Evolutionary conservation across 441 rosid species (phyloP).

Genomic region (Biscutella auriculata): DNA sequence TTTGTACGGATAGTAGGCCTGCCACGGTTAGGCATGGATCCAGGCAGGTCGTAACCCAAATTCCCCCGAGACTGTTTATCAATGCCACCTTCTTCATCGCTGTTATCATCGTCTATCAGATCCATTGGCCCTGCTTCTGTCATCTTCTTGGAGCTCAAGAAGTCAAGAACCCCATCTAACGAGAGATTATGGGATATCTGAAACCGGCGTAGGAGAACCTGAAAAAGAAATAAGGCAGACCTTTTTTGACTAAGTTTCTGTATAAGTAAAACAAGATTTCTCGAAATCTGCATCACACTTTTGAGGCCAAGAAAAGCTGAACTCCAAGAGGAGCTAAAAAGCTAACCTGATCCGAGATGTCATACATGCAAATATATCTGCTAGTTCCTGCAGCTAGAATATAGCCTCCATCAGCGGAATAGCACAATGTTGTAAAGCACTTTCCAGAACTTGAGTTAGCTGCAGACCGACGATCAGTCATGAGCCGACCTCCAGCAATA

Average conservation of each 20-base stretch:
- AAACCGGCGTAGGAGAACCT: slow-evolving; percentile 80
- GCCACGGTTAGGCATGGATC: slow-evolving; percentile 72
- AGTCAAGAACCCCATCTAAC: slow-evolving; percentile 87
- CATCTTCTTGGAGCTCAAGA: slow-evolving; percentile 86
- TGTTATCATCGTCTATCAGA: slow-evolving; percentile 72
- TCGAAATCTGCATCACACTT: slow-evolving; percentile 1
- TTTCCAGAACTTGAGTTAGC: slow-evolving; percentile 93
- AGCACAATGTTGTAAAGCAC: slow-evolving; percentile 82
- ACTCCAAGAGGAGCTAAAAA: background rate
- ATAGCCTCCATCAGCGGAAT: slow-evolving; percentile 92
- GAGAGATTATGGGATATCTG: slow-evolving; percentile 81
- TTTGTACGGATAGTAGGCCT: slow-evolving; percentile 73
- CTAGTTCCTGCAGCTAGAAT: slow-evolving; percentile 91
- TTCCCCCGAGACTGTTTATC: slow-evolving; percentile 65
- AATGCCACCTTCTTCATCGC: slow-evolving; percentile 78
- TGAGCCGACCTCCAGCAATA: slow-evolving; percentile 86
- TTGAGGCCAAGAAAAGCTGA: background rate
- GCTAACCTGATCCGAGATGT: slow-evolving; percentile 88
- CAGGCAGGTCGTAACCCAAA: slow-evolving; percentile 78
- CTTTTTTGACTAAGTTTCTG: background rate
- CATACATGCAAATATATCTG: slow-evolving; percentile 96
- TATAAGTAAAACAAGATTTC: background rate
- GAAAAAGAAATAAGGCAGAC: slow-evolving; percentile 13
- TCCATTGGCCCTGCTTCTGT: slow-evolving; percentile 93
- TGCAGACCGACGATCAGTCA: slow-evolving; percentile 87